Conservation (phyloP, 495 filamentous ascomycete species). For the Tuber indicum region DNA sequence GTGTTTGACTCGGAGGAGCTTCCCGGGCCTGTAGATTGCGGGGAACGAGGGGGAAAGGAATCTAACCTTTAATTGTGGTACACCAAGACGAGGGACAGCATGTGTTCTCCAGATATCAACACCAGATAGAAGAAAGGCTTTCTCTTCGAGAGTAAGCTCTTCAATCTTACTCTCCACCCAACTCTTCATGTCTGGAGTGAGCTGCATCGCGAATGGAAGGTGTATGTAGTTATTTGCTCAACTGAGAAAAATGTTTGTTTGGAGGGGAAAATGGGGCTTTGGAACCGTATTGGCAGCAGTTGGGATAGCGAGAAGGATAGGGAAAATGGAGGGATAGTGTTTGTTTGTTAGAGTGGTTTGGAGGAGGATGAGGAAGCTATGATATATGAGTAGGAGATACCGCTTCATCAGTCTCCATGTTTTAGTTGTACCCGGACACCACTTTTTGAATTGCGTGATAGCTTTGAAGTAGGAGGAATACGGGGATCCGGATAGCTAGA, state of each 20-base stretch:
- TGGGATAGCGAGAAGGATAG: neutral
- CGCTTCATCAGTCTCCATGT: neutral
- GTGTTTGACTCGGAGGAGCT: neutral
- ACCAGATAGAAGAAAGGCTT: conserved; percentile 39
- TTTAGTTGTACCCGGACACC: neutral
- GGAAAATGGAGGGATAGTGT: neutral
- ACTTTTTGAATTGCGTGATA: neutral
- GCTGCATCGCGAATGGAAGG: conserved; percentile 20
- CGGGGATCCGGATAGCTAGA: neutral
- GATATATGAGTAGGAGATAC: neutral
- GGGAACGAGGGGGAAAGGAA: neutral
- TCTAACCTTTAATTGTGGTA: conserved; percentile 41
- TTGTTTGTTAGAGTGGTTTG: neutral
- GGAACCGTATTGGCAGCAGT: neutral
- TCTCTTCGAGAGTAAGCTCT: conserved; percentile 40
- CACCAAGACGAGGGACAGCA: conserved; percentile 39
- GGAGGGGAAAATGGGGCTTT: neutral
- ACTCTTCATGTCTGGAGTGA: conserved; percentile 35
- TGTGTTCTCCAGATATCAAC: conserved; percentile 41
- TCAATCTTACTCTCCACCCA: conserved; percentile 39
- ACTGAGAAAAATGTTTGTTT: neutral
- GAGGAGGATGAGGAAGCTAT: neutral
- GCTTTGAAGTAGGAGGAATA: neutral
- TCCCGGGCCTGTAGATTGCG: neutral
- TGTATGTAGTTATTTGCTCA: neutral